These are phyloP conservation scores for Backusella tarrabulga DNA, from an alignment of 192 early-diverging fungal species.

Conservation along the genomic window DNA sequence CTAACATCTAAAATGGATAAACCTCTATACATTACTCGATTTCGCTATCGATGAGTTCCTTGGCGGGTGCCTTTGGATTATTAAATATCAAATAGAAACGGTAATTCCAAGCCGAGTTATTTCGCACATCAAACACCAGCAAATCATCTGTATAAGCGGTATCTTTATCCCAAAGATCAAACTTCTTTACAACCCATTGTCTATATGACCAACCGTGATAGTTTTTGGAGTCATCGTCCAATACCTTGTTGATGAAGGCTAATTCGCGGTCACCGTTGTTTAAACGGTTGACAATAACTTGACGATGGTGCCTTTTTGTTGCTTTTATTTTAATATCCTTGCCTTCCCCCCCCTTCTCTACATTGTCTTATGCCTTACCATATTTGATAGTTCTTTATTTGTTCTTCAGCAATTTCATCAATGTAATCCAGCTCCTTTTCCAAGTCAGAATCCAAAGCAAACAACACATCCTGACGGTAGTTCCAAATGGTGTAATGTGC, in stretches of 20 bases:
- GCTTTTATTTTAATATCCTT: not conserved
- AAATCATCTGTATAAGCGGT: constrained; percentile 69
- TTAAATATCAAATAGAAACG: constrained; percentile 75
- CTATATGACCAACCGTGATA: constrained; percentile 95
- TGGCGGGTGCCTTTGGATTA: constrained; percentile 30
- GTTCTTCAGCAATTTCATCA: constrained; percentile 60
- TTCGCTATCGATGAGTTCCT: constrained; percentile 56
- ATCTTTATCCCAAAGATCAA: constrained; percentile 80
- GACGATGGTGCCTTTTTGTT: constrained; percentile 73
- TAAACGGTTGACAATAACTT: constrained; percentile 63
- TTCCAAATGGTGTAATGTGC: constrained; percentile 97
- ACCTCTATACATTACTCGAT: constrained; percentile 53
- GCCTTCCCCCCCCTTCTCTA: not conserved
- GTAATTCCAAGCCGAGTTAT: constrained; percentile 99
- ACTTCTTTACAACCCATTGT: constrained; percentile 85
- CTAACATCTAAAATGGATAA: not conserved
- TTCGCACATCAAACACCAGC: constrained; percentile 81
- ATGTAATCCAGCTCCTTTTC: constrained; percentile 78
- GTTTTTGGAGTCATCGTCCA: constrained; percentile 91
- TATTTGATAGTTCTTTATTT: constrained; percentile 95
- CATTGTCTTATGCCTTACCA: constrained; percentile 56
- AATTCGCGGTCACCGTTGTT: constrained; percentile 62
- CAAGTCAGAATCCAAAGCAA: constrained; percentile 65
- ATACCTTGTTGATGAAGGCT: constrained; percentile 62
- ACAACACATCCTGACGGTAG: constrained; percentile 81